phyloP scores from a whole-genome alignment of 2,329 filamentous ascomycete species.

The Colletotrichum scovillei region DNA sequence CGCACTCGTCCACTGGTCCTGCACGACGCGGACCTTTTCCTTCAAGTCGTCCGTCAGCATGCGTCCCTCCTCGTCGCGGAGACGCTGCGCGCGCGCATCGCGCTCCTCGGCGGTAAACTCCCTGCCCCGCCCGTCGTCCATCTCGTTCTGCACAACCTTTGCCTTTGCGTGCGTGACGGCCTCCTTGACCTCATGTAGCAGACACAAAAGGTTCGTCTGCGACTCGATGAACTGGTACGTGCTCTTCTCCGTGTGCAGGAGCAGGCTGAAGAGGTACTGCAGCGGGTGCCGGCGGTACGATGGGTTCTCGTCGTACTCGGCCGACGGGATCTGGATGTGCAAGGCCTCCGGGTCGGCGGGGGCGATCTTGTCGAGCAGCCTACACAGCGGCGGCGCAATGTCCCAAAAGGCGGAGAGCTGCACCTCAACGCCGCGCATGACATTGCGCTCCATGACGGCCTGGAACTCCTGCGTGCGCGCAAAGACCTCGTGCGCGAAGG shows the following conservation, averaged over 20 bases:
- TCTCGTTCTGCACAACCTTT: slow-evolving; percentile 74
- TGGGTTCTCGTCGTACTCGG: slow-evolving; percentile 89
- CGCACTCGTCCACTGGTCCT: slow-evolving; percentile 90
- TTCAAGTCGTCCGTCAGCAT: slow-evolving; percentile 87
- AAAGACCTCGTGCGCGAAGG: slow-evolving; percentile 78
- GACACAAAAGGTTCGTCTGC: slow-evolving; percentile 89
- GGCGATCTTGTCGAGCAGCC: slow-evolving; percentile 79
- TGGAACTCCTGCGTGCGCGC: slow-evolving; percentile 82
- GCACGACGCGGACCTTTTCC: slow-evolving; percentile 90
- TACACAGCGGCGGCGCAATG: slow-evolving; percentile 85
- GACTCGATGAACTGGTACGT: slow-evolving; percentile 98
- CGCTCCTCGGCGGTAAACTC: slow-evolving; percentile 47
- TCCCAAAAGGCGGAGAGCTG: slow-evolving; percentile 98
- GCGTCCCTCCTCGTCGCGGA: slow-evolving; percentile 74
- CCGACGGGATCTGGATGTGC: slow-evolving; percentile 79
- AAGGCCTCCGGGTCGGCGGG: slow-evolving; percentile 71
- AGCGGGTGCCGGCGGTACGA: slow-evolving; percentile 83
- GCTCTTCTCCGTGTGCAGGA: slow-evolving; percentile 90
- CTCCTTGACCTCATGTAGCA: slow-evolving; percentile 90
- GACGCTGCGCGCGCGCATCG: slow-evolving; percentile 60
- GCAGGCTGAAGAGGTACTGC: slow-evolving; percentile 88
- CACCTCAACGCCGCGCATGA: slow-evolving; percentile 87
- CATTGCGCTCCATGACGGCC: slow-evolving; percentile 83
- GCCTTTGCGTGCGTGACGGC: slow-evolving; percentile 78
- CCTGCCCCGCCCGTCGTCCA: slow-evolving; percentile 52